These are phyloP conservation scores for Crinitomyces ghanaensis DNA, from an alignment of 805 yeast species.

Conservation along the genomic window DNA sequence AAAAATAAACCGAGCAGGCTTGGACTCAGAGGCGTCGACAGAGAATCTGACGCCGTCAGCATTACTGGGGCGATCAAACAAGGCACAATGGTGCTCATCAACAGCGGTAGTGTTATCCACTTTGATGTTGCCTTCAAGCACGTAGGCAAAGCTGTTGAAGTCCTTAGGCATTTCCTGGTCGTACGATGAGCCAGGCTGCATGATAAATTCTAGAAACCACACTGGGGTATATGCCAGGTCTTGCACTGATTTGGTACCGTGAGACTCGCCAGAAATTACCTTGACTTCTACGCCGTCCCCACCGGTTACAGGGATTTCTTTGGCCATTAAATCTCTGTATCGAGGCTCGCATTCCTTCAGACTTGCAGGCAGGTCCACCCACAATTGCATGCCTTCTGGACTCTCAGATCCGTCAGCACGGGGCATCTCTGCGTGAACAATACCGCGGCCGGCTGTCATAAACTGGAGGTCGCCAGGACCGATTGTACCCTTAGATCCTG, in stretches of 20 bases:
- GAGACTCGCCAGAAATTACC: slow-evolving; percentile 66
- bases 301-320: slow-evolving; percentile 61
- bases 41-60: slow-evolving; percentile 52
- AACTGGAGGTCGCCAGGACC: slow-evolving; percentile 77
- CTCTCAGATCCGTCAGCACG: slow-evolving; percentile 33
- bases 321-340: slow-evolving; percentile 58
- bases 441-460: slow-evolving; percentile 86
- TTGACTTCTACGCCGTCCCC: slow-evolving; percentile 52
- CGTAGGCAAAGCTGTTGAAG: slow-evolving; percentile 61
- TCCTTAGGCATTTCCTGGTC: slow-evolving; percentile 46
- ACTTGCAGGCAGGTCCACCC: slow-evolving; percentile 70
- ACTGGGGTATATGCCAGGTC: slow-evolving; percentile 79
- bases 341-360: slow-evolving; percentile 57
- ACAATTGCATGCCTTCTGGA: slow-evolving; percentile 65
- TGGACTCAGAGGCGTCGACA: slow-evolving; percentile 32
- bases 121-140: slow-evolving; percentile 47
- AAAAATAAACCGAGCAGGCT: slow-evolving; percentile 49
- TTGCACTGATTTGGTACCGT: slow-evolving; percentile 62
- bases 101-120: slow-evolving; percentile 35
- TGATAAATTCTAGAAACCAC: slow-evolving; percentile 53
- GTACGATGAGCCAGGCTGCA: slow-evolving; percentile 55
- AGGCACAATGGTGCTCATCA: slow-evolving; percentile 40
- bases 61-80: slow-evolving; percentile 59
- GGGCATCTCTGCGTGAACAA: slow-evolving; percentile 82
- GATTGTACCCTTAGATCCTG: slow-evolving; percentile 65